Conservation (phyloP, 257 asterid species). For the Fraxinus quadrangulata region DNA sequence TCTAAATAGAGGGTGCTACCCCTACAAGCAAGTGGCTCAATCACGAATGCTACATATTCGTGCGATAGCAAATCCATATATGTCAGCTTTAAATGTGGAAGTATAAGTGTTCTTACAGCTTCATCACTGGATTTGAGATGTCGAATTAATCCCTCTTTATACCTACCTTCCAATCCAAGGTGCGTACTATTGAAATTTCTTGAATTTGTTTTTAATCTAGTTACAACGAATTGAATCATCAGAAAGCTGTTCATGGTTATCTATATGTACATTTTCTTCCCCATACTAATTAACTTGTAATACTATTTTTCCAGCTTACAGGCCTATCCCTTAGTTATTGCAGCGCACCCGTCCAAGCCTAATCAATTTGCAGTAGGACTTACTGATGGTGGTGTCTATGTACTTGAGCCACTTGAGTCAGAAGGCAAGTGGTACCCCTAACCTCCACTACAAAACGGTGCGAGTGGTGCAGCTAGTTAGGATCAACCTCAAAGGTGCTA, state of each 20-base stretch:
- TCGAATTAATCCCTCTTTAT: slow-evolving; percentile 19
- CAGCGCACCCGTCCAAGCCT: slow-evolving; percentile 72
- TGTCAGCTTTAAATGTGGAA: slow-evolving; percentile 59
- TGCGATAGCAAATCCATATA: slow-evolving; percentile 64
- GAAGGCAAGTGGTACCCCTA: slow-evolving; percentile 75
- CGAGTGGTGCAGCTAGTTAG: slow-evolving; percentile 20
- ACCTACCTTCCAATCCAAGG: slow-evolving; percentile 53
- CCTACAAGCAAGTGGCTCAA: slow-evolving; percentile 59
- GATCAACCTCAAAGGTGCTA: too few relatives aligned
- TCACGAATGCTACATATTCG: slow-evolving; percentile 66
- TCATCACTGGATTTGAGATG: slow-evolving; percentile 26
- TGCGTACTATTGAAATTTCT: slow-evolving; percentile 21
- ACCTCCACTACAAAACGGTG: slow-evolving; percentile 49
- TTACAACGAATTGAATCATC: background rate
- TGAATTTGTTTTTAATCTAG: too few relatives aligned
- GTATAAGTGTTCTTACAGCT: slow-evolving; percentile 62
- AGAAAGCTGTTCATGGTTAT: too few relatives aligned
- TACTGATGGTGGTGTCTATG: slow-evolving; percentile 58
- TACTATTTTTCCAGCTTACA: background rate
- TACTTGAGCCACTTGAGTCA: slow-evolving; percentile 61
- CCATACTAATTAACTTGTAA: background rate
- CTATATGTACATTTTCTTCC: background rate
- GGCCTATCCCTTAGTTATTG: slow-evolving; percentile 17
- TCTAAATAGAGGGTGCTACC: slow-evolving; percentile 45
- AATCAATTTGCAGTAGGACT: slow-evolving; percentile 73